Conservation (phyloP, 768 basidiomycete species). For the Kwoniella europaea region DNA sequence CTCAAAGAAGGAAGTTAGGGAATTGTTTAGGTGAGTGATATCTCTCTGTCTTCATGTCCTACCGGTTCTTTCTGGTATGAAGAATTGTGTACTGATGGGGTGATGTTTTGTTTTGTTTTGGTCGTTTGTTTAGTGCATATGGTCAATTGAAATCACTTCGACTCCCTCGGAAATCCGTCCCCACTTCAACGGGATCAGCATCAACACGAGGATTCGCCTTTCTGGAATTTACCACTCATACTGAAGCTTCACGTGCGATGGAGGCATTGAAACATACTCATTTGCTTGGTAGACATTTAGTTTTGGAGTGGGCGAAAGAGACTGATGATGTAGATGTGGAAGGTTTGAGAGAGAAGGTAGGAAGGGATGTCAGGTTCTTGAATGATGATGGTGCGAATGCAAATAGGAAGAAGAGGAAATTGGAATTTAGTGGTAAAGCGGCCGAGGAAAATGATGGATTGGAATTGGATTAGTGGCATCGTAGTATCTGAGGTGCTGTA, state of each 20-base stretch:
- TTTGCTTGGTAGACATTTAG: slow-evolving; percentile 91
- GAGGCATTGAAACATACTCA: slow-evolving; percentile 88
- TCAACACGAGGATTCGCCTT: slow-evolving; percentile 86
- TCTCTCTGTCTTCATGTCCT: not conserved
- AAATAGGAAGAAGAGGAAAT: slow-evolving; percentile 50
- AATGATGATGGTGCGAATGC: slow-evolving; percentile 46
- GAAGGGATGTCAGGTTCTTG: slow-evolving; percentile 68
- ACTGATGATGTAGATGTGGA: slow-evolving; percentile 70
- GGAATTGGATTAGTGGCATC: slow-evolving; percentile 24
- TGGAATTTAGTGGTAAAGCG: slow-evolving; percentile 41
- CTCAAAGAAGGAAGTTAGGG: slow-evolving; percentile 86
- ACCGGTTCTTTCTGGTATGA: no score
- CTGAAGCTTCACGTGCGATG: slow-evolving; percentile 88
- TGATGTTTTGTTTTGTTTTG: no score
- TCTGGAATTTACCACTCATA: slow-evolving; percentile 85
- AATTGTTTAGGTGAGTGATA: slow-evolving; percentile 81
- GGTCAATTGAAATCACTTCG: slow-evolving; percentile 94
- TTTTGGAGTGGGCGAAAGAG: slow-evolving; percentile 90
- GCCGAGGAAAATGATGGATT: slow-evolving; percentile 47
- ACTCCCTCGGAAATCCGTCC: slow-evolving; percentile 87
- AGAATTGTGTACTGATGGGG: no score
- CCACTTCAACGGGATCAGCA: slow-evolving; percentile 60
- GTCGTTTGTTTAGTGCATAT: slow-evolving; percentile 63
- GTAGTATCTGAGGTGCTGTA: no score
- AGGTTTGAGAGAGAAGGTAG: slow-evolving; percentile 76